Base-by-base conservation (phyloP, 2,329 filamentous ascomycete species). In the Trichophaea hybrida region DNA sequence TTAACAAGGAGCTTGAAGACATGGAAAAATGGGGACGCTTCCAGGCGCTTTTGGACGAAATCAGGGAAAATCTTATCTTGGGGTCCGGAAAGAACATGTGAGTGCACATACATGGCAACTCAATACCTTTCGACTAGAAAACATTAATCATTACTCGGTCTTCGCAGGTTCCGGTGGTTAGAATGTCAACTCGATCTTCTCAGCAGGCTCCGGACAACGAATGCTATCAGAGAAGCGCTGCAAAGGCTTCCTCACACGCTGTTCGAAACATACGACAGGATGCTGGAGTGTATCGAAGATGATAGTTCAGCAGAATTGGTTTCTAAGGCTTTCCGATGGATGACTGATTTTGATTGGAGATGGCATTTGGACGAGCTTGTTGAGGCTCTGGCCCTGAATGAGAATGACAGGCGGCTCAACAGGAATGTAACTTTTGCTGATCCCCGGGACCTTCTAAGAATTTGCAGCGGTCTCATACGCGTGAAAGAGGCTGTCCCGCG, bases 141-240 rank as follows among this genome's bases (percentile, higher is more conserved):
- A 2, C 15, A 4, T 15, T 2, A 38, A 32, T 34, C 24, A 4
- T 10, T 10, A 13, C n/a, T n/a, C n/a, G n/a, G n/a, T 24, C 12
- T 15, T n/a, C 10, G 12, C n/a, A 55, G 52, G 52, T 55, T 55
- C 24, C 52, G 52, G 15, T 55, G 52, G 52, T 7, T 55, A 2
- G 2, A 55, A 7, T 55, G 52, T 43, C 52, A 55, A 6, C 37
- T 55, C 12, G 52, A 38, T 43, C 52, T 40, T 6, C 50, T 53
- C 2, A 15, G 13, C 37, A 2, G 32, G 37, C 32, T 55, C 32
- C 7, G 12, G 6, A 55, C 37, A 1, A 1, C 12, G 2, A 17
- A 13, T 6, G 52, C n/a, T n/a, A 55, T 55, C 3, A 17, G 52
- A 13, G 8, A 43, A 13, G 34, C 34, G 1, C 24, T 55, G 5